These are phyloP conservation scores for Glomus cerebriforme DNA, from an alignment of 192 early-diverging fungal species.

Conservation along the genomic window DNA sequence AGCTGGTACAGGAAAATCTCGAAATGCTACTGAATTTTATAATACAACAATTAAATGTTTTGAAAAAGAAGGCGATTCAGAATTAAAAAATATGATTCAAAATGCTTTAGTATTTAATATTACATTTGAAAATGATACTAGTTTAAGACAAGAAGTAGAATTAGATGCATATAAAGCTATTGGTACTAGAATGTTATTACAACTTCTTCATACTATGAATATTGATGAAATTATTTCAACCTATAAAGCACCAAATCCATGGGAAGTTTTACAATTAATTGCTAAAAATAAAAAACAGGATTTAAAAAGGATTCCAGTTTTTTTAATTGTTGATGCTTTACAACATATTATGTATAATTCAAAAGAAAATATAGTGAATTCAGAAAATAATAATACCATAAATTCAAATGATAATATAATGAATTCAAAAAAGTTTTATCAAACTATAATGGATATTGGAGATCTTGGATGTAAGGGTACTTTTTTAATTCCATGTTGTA, in stretches of 20 bases:
- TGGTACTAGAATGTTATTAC: slow-evolving; percentile 38
- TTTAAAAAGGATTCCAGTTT: too few relatives aligned
- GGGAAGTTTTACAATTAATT: too few relatives aligned
- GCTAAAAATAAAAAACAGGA: too few relatives aligned
- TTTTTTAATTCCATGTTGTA: not conserved
- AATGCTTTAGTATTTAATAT: too few relatives aligned
- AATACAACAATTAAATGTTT: slow-evolving; percentile 31
- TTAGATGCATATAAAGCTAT: slow-evolving; percentile 26
- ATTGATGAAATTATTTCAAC: slow-evolving; percentile 26
- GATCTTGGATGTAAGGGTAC: too few relatives aligned
- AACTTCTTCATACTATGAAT: slow-evolving; percentile 32
- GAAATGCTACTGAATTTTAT: slow-evolving; percentile 37
- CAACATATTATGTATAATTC: too few relatives aligned
- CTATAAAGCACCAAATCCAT: slow-evolving; percentile 34
- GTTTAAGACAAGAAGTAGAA: slow-evolving; percentile 1
- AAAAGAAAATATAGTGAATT: too few relatives aligned
- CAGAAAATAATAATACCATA: too few relatives aligned
- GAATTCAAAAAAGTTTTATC: too few relatives aligned
- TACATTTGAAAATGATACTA: slow-evolving; percentile 32
- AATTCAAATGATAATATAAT: too few relatives aligned
- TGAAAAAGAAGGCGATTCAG: slow-evolving; percentile 8
- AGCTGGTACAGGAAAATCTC: slow-evolving; percentile 36
- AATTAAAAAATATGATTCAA: slow-evolving; percentile 16
- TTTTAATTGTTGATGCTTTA: too few relatives aligned
- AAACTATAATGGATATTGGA: too few relatives aligned